These are phyloP conservation scores for Leptodermis oblonga DNA, from an alignment of 257 asterid genomes.

Conservation along the genomic window DNA sequence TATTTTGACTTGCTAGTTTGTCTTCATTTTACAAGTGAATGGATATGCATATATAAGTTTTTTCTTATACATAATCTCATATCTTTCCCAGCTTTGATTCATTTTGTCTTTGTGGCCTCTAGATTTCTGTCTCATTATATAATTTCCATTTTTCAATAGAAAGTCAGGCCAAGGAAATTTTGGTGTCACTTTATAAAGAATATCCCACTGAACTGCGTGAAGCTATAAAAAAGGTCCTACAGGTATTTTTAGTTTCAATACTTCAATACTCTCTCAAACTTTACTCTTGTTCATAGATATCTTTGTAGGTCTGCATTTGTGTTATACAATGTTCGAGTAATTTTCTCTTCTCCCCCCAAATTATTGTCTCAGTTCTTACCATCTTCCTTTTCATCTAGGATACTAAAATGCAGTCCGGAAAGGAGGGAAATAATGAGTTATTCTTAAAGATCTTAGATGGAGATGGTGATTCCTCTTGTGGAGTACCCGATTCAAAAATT, in stretches of 20 bases:
- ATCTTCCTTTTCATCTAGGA: slow-evolving; percentile 26
- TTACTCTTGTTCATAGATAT: not conserved
- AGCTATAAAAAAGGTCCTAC: slow-evolving; percentile 49
- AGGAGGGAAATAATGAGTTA: slow-evolving; percentile 47
- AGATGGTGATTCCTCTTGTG: slow-evolving; percentile 42
- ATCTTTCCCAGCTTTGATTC: not conserved
- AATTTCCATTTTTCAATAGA: slow-evolving; percentile 30
- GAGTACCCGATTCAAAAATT: slow-evolving; percentile 49
- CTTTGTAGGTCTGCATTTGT: slow-evolving; percentile 8
- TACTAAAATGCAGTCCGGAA: slow-evolving; percentile 42
- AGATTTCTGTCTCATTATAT: slow-evolving; percentile 3
- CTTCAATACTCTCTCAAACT: slow-evolving; percentile 4
- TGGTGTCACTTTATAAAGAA: slow-evolving; percentile 50
- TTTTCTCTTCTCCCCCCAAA: not conserved
- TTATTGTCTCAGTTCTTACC: not conserved
- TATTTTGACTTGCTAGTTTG: not conserved
- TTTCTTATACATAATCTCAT: no score
- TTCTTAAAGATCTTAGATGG: slow-evolving; percentile 61
- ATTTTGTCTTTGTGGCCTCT: not conserved
- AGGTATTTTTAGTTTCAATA: slow-evolving; percentile 43
- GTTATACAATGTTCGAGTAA: not conserved
- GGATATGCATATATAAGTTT: slow-evolving; percentile 11
- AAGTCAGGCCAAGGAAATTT: slow-evolving; percentile 44
- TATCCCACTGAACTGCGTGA: slow-evolving; percentile 68
- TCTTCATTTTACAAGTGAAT: not conserved